Percentiles rank a stretch among this genome's conserved stretches.
Evolutionary conservation across 352 stramenopile genomes (phyloP).

Genomic region (Globisporangium iwayamae): DNA sequence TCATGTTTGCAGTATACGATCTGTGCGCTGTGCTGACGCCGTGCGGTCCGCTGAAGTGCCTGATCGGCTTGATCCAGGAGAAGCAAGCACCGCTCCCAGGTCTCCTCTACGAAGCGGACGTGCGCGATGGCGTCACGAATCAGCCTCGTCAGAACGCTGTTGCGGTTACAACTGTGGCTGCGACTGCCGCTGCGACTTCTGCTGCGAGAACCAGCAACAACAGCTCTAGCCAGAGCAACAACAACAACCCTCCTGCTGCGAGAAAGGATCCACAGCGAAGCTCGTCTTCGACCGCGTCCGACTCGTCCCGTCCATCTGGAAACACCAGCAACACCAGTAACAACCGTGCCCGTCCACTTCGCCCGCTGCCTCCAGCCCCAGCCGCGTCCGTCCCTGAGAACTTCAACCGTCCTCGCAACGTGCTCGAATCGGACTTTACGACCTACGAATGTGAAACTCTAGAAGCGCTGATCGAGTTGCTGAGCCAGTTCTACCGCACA

Average conservation of each 20-base stretch:
- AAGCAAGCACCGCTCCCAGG: conserved; percentile 89
- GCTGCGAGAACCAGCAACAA: background rate
- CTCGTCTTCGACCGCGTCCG: conserved; percentile 37
- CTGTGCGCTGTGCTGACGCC: conserved; percentile 97
- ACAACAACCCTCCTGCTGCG: conserved; percentile 13
- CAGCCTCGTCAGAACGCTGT: conserved; percentile 19
- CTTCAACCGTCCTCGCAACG: conserved; percentile 50
- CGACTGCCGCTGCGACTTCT: background rate
- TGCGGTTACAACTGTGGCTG: background rate
- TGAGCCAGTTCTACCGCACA: conserved; percentile 67
- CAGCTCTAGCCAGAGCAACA: conserved; percentile 12
- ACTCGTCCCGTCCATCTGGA: conserved; percentile 25
- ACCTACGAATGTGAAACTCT: conserved; percentile 78
- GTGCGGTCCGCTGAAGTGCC: conserved; percentile 94
- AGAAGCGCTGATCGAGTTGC: conserved; percentile 60
- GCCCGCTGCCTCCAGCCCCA: conserved; percentile 20
- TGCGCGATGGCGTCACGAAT: conserved; percentile 70
- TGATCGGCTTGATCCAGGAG: conserved; percentile 91
- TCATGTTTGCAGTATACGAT: conserved; percentile 98
- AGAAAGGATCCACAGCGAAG: conserved; percentile 19
- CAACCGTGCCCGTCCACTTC: conserved; percentile 16
- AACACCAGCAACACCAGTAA: conserved; percentile 16
- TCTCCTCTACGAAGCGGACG: conserved; percentile 95
- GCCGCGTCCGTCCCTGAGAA: conserved; percentile 7
- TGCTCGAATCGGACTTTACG: conserved; percentile 71